Conservation (phyloP, 371 early-diverging fungal species). For the Lichtheimia corymbifera region DNA sequence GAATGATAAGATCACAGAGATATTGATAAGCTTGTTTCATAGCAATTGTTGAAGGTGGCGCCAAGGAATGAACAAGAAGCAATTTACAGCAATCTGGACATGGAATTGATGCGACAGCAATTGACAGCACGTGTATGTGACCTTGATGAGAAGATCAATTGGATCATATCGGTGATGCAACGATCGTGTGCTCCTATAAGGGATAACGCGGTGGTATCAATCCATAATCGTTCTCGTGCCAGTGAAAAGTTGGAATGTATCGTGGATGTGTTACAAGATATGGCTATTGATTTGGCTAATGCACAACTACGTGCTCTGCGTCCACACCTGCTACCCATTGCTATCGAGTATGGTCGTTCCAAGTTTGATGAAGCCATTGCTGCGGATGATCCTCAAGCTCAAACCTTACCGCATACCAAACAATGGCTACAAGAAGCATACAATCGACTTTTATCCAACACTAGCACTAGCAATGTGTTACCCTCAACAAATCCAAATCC, state of each 20-base stretch:
- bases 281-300: constrained; percentile 77
- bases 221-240: constrained; percentile 24
- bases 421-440: constrained; percentile 56
- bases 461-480: too few species aligned
- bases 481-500: too few species aligned
- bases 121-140: constrained; percentile 46
- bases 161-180: constrained; percentile 53
- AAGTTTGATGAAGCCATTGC: constrained; percentile 57
- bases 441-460: constrained; percentile 19
- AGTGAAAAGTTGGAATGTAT: constrained; percentile 34
- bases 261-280: constrained; percentile 62
- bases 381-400: constrained; percentile 35
- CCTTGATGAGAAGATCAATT: constrained; percentile 37
- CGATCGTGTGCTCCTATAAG: constrained; percentile 75
- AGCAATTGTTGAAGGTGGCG: constrained; percentile 20
- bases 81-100: constrained; percentile 59
- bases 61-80: constrained; percentile 19
- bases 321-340: constrained; percentile 62
- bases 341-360: constrained; percentile 66
- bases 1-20: background rate
- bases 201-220: constrained; percentile 55
- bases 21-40: constrained; percentile 29
- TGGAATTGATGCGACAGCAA: constrained; percentile 61
- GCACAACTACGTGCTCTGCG: constrained; percentile 59
- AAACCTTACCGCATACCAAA: constrained; percentile 34